Base-by-base conservation (phyloP, 2,329 filamentous ascomycete genomes). In the Rhynchosporium secalis region DNA sequence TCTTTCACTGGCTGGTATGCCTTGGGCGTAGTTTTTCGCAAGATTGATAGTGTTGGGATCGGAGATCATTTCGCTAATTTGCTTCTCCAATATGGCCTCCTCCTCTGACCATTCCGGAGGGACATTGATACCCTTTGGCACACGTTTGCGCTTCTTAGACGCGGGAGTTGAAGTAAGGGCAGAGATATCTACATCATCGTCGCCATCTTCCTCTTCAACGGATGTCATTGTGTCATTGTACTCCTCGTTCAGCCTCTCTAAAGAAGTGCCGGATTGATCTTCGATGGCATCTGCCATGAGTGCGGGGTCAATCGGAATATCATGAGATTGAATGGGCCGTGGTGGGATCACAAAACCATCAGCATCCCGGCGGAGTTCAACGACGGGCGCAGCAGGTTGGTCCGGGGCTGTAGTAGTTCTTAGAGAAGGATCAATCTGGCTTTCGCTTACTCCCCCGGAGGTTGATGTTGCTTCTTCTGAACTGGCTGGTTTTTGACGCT, bases 11-110 rank as follows among this genome's bases (percentile, higher is more conserved):
- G 20, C 20, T 20, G 20, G 20, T 20, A 20, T 20, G 20, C 20
- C 20, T 20, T 20, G 20, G 20, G 20, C 20, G 20, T 20, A 20
- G 20, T 20, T 20, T 20, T 20, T 20, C 20, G 20, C 20, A 20
- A 20, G 20, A 20, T 20, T 20, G 20, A 20, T 20, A 20, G 20
- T 20, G 20, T 20, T 20, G 20, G 85, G 83, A 68, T 89, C 82
- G 69, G 83, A 84, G 68, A 93, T 84, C 60, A 90, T 84, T 64
- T 86, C 84, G 12, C 85, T 83, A 71, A 94, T 91, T 70, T 92
- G 86, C 20, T 82, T 78, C 70, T 91, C 88, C 0, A 93, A 78
- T 66, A 84, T 82, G 0, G 77, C 76, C 70, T 90, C 88, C 52
- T 85, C 83, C 29, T 79, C 77, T 59, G 83, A 80, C 83, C 85